Evolutionary conservation across 2,329 filamentous ascomycete species (phyloP), one percentile per base, ranked within the genome.

Genomic region (Talaromyces sp.): DNA sequence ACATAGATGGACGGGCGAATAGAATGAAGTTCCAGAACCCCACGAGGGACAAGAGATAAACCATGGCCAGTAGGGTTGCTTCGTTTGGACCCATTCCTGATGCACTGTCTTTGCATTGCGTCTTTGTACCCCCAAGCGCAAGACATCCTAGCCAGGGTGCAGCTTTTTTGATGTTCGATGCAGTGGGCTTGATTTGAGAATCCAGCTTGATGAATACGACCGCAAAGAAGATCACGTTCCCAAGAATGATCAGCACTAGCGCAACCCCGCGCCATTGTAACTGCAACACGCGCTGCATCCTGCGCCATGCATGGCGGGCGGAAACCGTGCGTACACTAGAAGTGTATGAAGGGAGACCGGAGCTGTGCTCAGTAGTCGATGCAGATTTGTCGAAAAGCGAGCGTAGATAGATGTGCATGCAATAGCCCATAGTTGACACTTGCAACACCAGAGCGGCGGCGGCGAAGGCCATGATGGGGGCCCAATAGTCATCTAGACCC

Each of bases 221-320:
- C 2, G 92, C 87, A 74, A 97, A 97, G 80, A 96, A 96, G 65
- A 97, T 86, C 57, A 97, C 91, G 69, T 97, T 92, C 54, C 85
- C 83, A 52, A 97, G 83, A 62, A 97, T 96, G 69, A 97, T 88
- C 47, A 95, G 79, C 13, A 97, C 91, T 55, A 97, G 90, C 39
- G 86, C 84, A 55, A 97, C 93, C 40, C 92, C 93, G 63, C 93
- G 85, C 94, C 94, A 99, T 73, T 99, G 94, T 3, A 97, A 83
- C 69, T 89, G 86, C 33, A 99, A 83, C 16, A 97, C 91, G 61
- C 91, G 88, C 59, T 86, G 86, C 33, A 99, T 84, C 63, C 94
- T 86, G 58, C 89, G 86, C 69, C 95, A 97, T 2, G 95, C 90
- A 66, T 95, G 91, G 49, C 89, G 85, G 10, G 92, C 91, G 8